Base-by-base conservation (phyloP, 1,284 basidiomycete genomes). In the Psilocybe mexicana region DNA sequence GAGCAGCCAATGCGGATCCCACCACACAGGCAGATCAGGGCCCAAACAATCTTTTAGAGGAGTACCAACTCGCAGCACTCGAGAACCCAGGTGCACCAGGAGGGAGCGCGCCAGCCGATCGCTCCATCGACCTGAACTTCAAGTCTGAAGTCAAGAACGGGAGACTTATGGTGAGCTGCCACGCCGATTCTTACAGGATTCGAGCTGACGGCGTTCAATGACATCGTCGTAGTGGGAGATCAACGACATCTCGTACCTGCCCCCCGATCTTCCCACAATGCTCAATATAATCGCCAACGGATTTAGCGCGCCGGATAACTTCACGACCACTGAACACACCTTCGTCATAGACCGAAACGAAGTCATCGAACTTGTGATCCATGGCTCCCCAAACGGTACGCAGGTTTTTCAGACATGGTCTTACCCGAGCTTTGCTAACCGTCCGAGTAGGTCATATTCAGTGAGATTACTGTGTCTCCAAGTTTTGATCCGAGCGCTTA, bases 61-160 rank as follows among this genome's bases (percentile, higher is more conserved):
- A 78, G 43, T 64, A 61, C 24, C 65, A 64, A 26, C 55, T 64
- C 1, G 56, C 58, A 2, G 44, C 63, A 1, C 43, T 64, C 0
- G 57, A 53, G 30, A 65, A 74, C 57, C 74, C 75, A 10, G 59
- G 57, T 1, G 61, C 61, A 4, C 74, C 76, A 1, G 74, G 76
- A 6, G 49, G 67, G 10, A 68, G 68, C 4, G 61, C 61, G 7
- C 61, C 61, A 5, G 64, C 73, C 7, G 72, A 74, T 48, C 59
- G 74, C 5, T 66, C 67, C 1, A 64, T 74, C 57, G 68, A 64
- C 30, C 60, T 76, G 7, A 61, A 64, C 0, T 66, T 67, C 28
- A 52, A 36, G 5, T 58, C 76, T n/a, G 58, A 67, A 33, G 61
- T 65, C 28, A 60, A 55, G 14, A 61, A 59, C 33, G 51, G 60